Percentiles rank a stretch among this genome's conserved stretches.
phyloP scores from a whole-genome alignment of 306 rosid species.

The Abrus pulchellus region DNA sequence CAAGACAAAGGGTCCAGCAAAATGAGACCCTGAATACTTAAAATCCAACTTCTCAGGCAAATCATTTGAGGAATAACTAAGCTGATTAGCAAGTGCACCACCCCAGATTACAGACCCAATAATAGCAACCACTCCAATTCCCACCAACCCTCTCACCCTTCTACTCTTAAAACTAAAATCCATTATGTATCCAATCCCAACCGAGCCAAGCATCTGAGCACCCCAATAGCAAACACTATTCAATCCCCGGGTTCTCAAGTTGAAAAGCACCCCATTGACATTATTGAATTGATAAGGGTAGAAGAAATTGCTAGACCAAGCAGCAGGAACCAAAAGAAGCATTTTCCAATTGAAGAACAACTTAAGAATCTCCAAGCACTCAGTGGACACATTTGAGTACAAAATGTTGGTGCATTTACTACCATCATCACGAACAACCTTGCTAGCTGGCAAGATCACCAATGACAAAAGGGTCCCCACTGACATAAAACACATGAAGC shows the following conservation, averaged over 20 bases:
- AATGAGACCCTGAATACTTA: conserved; percentile 61
- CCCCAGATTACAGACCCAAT: conserved; percentile 78
- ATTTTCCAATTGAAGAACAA: conserved; percentile 71
- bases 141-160: conserved; percentile 68
- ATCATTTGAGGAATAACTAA: conserved; percentile 44
- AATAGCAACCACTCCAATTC: conserved; percentile 63
- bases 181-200: conserved; percentile 71
- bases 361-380: conserved; percentile 60
- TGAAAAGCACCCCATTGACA: conserved; percentile 67
- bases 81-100: conserved; percentile 84
- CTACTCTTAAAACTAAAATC: conserved; percentile 78
- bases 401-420: conserved; percentile 57
- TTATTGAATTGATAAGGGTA: conserved; percentile 82
- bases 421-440: conserved; percentile 72
- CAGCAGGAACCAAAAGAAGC: conserved; percentile 74
- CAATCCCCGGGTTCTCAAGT: conserved; percentile 80
- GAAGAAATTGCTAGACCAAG: conserved; percentile 80
- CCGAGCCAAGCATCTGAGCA: conserved; percentile 79
- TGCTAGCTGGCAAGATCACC: conserved; percentile 62
- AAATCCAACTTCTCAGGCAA: conserved; percentile 67
- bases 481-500: conserved; percentile 79
- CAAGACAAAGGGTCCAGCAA: conserved; percentile 78
- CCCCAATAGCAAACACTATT: conserved; percentile 82
- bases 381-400: conserved; percentile 63
- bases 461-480: conserved; percentile 60